Base-by-base conservation (phyloP, 352 stramenopile species). In the Blastocystis sp. region DNA sequence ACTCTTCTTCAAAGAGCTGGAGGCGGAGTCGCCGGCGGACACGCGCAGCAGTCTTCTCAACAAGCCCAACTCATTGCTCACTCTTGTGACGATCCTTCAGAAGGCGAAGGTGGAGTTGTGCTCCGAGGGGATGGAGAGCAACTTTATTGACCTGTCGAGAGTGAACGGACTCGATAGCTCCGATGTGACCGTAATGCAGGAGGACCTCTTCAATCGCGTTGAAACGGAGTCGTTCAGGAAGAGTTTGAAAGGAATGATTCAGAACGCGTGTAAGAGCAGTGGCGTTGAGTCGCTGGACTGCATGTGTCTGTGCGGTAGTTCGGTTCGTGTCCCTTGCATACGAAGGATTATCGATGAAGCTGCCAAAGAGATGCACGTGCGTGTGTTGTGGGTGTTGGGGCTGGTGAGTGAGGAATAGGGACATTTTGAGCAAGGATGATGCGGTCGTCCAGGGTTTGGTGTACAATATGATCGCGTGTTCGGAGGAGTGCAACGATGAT, bases 81-180 rank as follows among this genome's bases (percentile, higher is more conserved):
- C 29, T 13, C 35, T 74, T 9, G 45, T 74, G 19, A 19, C 29
- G 10, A 33, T 81, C 16, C 3, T 81, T 19, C 2, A 67, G 16
- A 62, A 65, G 66, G 10, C 41, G 6, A 81, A 81, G 41, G n/a
- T 63, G 10, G 45, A 81, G 13, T 4, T 65, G 71, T 81, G 71
- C 35, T 3, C 16, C n/a, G 39, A 66, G 41, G 63, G 26, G 10
- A 24, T 81, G 26, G 37, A 81, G 4, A 12, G 21, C 1, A 37
- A 26, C 35, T 35, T 35, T 35, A 4, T 71, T 19, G 41, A 35
- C 41, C 16, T 71, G 63, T 35, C 33, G 33, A 71, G 6, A 3
- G 10, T 71, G 1, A n/a, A 19, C n/a, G 63, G 35, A 4, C 41
- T 50, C 21, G 63, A 33, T 26, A 71, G 24, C 21, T 3, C 24